Evolutionary conservation across 2,329 filamentous ascomycete genomes (phyloP).

Genomic region (Daldinia eschscholtzii): DNA sequence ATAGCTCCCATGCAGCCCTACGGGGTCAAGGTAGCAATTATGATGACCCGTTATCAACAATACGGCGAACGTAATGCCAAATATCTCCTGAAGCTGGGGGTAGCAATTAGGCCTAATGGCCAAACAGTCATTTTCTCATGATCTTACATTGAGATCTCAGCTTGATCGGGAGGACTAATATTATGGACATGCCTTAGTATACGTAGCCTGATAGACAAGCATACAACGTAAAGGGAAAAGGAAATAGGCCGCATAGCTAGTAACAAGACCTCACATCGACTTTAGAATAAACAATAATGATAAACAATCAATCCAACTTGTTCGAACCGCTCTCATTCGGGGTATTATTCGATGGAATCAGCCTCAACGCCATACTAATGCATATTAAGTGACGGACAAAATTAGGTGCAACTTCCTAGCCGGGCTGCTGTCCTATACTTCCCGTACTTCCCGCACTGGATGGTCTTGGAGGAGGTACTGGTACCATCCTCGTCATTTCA

Average conservation of each 20-base stretch:
- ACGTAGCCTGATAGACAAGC: not conserved
- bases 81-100: no score
- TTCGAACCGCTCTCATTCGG: slow-evolving; percentile 11
- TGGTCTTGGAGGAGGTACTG: slow-evolving; percentile 57
- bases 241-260: no score
- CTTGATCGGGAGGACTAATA: not conserved
- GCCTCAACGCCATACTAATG: slow-evolving; percentile 30
- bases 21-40: not conserved
- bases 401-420: slow-evolving; percentile 30
- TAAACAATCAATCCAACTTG: not conserved
- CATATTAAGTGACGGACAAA: not conserved
- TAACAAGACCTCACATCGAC: not conserved
- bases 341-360: slow-evolving; percentile 38
- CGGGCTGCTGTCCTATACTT: slow-evolving; percentile 54
- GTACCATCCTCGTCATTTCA: slow-evolving; percentile 46
- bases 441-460: slow-evolving; percentile 57
- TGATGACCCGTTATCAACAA: no score
- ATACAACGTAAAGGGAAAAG: not conserved
- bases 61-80: no score
- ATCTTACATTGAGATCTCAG: not conserved
- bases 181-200: not conserved
- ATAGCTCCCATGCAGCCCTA: slow-evolving; percentile 2
- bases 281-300: not conserved
- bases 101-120: no score
- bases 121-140: no score